Percentiles rank a stretch among this genome's conserved stretches.
Evolutionary conservation across 805 yeast species (phyloP).

Genomic region (Phaffomyces antillensis): DNA sequence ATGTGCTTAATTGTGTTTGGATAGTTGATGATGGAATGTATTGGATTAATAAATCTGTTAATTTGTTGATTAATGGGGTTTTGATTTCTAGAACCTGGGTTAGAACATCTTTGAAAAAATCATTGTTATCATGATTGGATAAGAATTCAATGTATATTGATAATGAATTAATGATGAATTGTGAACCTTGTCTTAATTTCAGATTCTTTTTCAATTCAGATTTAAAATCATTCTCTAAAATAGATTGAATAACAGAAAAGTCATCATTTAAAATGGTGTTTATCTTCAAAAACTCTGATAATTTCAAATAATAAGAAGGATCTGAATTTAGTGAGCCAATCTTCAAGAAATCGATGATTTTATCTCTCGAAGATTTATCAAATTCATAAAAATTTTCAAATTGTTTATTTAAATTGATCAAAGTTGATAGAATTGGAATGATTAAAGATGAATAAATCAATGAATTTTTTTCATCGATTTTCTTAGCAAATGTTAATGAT

Average conservation of each 20-base stretch:
- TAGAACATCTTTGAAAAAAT: slow-evolving; percentile 4
- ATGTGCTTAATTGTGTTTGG: slow-evolving; percentile 1
- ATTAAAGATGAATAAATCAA: slow-evolving; percentile 40
- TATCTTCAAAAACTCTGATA: slow-evolving; percentile 17
- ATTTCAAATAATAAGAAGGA: slow-evolving; percentile 37
- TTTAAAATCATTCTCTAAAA: slow-evolving; percentile 24
- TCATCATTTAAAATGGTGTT: slow-evolving; percentile 10
- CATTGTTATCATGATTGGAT: neutral
- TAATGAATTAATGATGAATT: slow-evolving; percentile 27
- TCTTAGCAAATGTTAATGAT: slow-evolving; percentile 25
- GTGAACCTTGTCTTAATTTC: slow-evolving; percentile 25
- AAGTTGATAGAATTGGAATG: slow-evolving; percentile 41
- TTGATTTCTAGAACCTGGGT: slow-evolving; percentile 15
- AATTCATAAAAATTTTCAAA: slow-evolving; percentile 50
- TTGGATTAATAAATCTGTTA: slow-evolving; percentile 18
- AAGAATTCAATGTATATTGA: slow-evolving; percentile 14
- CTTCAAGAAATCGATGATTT: slow-evolving; percentile 38
- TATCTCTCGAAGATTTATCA: slow-evolving; percentile 39
- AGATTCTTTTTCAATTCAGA: slow-evolving; percentile 24
- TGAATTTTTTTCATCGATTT: slow-evolving; percentile 22
- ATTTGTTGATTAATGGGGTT: slow-evolving; percentile 12
- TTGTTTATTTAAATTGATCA: slow-evolving; percentile 36
- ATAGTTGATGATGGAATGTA: slow-evolving; percentile 11
- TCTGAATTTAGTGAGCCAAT: slow-evolving; percentile 50
- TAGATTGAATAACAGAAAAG: slow-evolving; percentile 20